Percentiles rank a stretch among this genome's conserved stretches.
Conservation (phyloP, 352 stramenopile species). For the Peronospora destructor region DNA sequence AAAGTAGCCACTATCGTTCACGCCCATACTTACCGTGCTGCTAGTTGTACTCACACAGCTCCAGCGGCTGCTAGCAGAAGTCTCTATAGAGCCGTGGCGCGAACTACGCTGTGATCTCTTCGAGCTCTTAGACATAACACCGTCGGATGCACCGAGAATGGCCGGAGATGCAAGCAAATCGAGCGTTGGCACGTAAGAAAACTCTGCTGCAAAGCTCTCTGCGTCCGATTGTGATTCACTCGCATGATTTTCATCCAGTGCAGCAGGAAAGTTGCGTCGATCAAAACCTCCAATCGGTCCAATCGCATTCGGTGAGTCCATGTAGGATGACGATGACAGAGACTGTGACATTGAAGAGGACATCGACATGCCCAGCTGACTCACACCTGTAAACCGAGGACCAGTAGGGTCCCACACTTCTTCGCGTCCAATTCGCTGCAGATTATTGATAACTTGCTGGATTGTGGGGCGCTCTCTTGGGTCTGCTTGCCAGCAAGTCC, state of each 20-base stretch:
- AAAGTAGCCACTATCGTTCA: slow-evolving; percentile 25
- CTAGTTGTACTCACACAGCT: slow-evolving; percentile 24
- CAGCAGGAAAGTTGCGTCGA: slow-evolving; percentile 25
- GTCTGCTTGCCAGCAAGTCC: slow-evolving; percentile 81
- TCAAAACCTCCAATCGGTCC: slow-evolving; percentile 28
- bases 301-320: slow-evolving; percentile 37
- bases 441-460: slow-evolving; percentile 74
- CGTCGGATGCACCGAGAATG: slow-evolving; percentile 23
- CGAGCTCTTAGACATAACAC: slow-evolving; percentile 15
- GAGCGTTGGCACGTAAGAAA: slow-evolving; percentile 37
- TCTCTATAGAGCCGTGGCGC: slow-evolving; percentile 27
- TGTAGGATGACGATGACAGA: slow-evolving; percentile 35
- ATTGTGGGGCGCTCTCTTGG: slow-evolving; percentile 78
- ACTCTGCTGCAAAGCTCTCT: slow-evolving; percentile 41
- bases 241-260: slow-evolving; percentile 43
- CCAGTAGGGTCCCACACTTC: slow-evolving; percentile 63
- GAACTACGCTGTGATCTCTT: slow-evolving; percentile 20
- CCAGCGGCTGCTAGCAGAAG: slow-evolving; percentile 17
- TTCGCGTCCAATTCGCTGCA: slow-evolving; percentile 74
- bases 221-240: slow-evolving; percentile 37
- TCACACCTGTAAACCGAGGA: slow-evolving; percentile 52
- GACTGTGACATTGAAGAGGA: slow-evolving; percentile 41
- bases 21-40: slow-evolving; percentile 27
- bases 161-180: slow-evolving; percentile 31
- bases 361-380: slow-evolving; percentile 40